Base-by-base conservation (phyloP, 1,139 yeast species). In the Pichia sp. region DNA sequence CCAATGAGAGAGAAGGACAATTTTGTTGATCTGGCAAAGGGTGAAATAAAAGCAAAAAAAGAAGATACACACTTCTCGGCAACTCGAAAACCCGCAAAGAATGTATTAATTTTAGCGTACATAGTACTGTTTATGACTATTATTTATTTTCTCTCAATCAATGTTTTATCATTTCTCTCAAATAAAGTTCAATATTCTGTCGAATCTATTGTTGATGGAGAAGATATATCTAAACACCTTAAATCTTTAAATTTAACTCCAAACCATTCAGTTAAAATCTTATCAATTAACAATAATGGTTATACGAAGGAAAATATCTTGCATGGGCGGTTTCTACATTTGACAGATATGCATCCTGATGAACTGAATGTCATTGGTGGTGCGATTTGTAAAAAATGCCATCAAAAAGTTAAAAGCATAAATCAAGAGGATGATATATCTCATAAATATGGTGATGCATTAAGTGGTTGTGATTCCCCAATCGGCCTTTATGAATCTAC, bases 311-410 rank as follows among this genome's bases (percentile, higher is more conserved):
- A 39, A 11, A 40, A 33, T 6, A 26, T 38, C 4, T 24, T 54
- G 3, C 81, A 79, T 52, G 95, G 95, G 1, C 62, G 91, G 42
- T 86, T 86, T 54, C 63, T 86, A n/a, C 95, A 86, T 56, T 70
- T 86, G 24, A 84, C 95, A 0, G 95, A 86, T 58, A 68, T 86
- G 47, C 95, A 86, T 54, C 95, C 95, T 0, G 95, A 86, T 59
- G 80, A 80, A n/a, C 67, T 66, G 55, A 85, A 82, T 56, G 60
- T 63, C 34, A 69, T 61, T 13, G 86, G 85, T 2, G 61, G 78
- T 0, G 61, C 71, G 13, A 60, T 70, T 5, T 74, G 65, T 3
- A 60, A 61, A 20, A 63, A 68, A 45, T 86, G 95, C 54, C 95
- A 86, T 57, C 54, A 69, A 9, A 63, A 41, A 67, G 69, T n/a